phyloP scores from a whole-genome alignment of 352 stramenopile species.

The Pythium pectinolyticum region DNA sequence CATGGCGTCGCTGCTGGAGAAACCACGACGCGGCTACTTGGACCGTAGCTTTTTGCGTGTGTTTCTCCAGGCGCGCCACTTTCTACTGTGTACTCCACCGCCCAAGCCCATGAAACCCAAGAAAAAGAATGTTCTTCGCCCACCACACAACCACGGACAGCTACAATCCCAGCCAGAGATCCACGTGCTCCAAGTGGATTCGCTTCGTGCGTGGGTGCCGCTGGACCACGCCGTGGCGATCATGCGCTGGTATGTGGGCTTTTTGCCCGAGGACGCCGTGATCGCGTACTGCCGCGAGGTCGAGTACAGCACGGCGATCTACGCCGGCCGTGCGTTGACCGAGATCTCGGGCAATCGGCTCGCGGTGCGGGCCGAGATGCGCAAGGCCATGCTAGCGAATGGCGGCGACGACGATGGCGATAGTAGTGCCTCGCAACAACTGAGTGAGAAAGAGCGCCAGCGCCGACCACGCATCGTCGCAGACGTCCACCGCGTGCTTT shows the following conservation, averaged over 20 bases:
- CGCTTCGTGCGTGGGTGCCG: slow-evolving; percentile 55
- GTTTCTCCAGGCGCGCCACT: slow-evolving; percentile 56
- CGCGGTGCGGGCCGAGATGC: slow-evolving; percentile 71
- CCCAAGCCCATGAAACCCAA: slow-evolving; percentile 2
- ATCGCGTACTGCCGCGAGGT: slow-evolving; percentile 71
- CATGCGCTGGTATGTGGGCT: slow-evolving; percentile 67
- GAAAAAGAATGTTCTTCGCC: too few relatives aligned
- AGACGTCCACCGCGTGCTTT: slow-evolving; percentile 57
- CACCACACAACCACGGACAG: background rate
- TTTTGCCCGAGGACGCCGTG: slow-evolving; percentile 51
- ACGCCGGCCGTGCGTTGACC: slow-evolving; percentile 41
- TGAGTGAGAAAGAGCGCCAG: slow-evolving; percentile 15
- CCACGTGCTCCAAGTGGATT: slow-evolving; percentile 58
- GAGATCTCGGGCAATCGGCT: slow-evolving; percentile 66
- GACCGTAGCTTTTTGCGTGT: slow-evolving; percentile 68
- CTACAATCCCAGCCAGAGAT: background rate
- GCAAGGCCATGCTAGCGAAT: slow-evolving; percentile 52
- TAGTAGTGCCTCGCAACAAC: background rate
- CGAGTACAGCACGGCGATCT: slow-evolving; percentile 68
- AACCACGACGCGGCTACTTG: slow-evolving; percentile 37
- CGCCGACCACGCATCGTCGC: slow-evolving; percentile 46
- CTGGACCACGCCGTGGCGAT: slow-evolving; percentile 60
- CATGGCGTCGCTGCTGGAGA: slow-evolving; percentile 20
- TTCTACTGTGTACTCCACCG: slow-evolving; percentile 38
- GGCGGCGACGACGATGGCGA: slow-evolving; percentile 11